Evolutionary conservation across 306 rosid genomes (phyloP).

Genomic region (Vigna trinervia): DNA sequence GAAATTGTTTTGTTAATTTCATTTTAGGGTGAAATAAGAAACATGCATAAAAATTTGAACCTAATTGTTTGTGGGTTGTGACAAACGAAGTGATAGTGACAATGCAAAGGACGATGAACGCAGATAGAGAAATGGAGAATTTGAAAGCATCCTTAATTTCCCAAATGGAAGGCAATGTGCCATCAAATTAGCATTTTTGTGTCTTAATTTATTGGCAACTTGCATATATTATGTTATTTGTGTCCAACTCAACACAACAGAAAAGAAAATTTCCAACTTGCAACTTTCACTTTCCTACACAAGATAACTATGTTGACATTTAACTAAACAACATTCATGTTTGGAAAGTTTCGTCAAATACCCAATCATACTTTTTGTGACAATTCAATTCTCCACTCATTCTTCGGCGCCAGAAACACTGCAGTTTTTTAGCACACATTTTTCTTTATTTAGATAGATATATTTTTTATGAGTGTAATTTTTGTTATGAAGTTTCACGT

Average conservation of each 20-base stretch:
- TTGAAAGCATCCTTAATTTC: conserved; percentile 12
- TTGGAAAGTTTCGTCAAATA: conserved; percentile 38
- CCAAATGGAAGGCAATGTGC: conserved; percentile 26
- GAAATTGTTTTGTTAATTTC: neutral
- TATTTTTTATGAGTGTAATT: no score
- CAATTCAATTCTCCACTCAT: conserved; percentile 20
- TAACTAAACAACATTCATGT: conserved; percentile 32
- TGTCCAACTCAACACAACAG: conserved; percentile 24
- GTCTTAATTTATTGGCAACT: conserved; percentile 37
- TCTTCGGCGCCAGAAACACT: neutral
- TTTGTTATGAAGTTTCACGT: no score
- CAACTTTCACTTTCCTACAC: conserved; percentile 30
- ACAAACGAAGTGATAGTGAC: conserved; percentile 36
- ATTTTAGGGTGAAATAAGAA: conserved; percentile 9
- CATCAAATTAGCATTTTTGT: conserved; percentile 13
- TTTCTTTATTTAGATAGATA: no score
- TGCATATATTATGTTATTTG: conserved; percentile 1
- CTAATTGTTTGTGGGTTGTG: neutral
- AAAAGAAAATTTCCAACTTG: conserved; percentile 25
- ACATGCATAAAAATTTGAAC: neutral
- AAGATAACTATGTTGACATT: conserved; percentile 36
- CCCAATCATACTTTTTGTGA: conserved; percentile 25
- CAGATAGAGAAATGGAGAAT: neutral
- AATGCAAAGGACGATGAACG: neutral
- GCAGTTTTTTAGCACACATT: no score